Evolutionary conservation across 1,139 yeast species (phyloP).

Genomic region (Lodderomyces margitis): DNA sequence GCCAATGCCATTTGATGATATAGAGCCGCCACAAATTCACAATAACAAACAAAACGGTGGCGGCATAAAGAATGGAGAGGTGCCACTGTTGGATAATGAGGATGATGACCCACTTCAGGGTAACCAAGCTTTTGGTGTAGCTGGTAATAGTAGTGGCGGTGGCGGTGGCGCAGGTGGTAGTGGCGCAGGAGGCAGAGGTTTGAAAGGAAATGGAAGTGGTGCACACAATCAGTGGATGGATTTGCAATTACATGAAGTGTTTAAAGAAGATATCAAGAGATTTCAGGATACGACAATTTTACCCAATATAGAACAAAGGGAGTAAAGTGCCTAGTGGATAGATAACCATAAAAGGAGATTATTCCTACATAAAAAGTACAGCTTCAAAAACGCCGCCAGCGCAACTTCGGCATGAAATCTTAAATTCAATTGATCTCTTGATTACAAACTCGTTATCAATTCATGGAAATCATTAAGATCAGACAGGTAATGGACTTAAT

Average conservation of each 20-base stretch:
- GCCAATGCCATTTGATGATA: conserved; percentile 6
- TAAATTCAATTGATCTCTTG: not conserved
- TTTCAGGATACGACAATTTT: conserved; percentile 4
- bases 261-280: conserved; percentile 1
- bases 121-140: conserved; percentile 1
- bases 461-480: not conserved
- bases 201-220: too few species aligned
- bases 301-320: conserved; percentile 3
- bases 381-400: too few species aligned
- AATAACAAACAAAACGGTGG: not conserved
- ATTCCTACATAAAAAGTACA: too few species aligned
- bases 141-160: not conserved
- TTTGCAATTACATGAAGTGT: conserved; percentile 3
- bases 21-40: conserved; percentile 3
- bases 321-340: too few species aligned
- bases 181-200: not conserved
- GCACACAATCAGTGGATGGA: conserved; percentile 4
- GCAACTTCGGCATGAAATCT: not conserved
- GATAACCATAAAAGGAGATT: too few species aligned
- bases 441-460: not conserved
- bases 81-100: conserved; percentile 1
- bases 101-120: conserved; percentile 1
- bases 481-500: not conserved
- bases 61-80: not conserved
- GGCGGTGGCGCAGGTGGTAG: not conserved